Evolutionary conservation across 495 filamentous ascomycete genomes (phyloP), one percentile per base, ranked within the genome.

Genomic region (Aspergillus leporis): DNA sequence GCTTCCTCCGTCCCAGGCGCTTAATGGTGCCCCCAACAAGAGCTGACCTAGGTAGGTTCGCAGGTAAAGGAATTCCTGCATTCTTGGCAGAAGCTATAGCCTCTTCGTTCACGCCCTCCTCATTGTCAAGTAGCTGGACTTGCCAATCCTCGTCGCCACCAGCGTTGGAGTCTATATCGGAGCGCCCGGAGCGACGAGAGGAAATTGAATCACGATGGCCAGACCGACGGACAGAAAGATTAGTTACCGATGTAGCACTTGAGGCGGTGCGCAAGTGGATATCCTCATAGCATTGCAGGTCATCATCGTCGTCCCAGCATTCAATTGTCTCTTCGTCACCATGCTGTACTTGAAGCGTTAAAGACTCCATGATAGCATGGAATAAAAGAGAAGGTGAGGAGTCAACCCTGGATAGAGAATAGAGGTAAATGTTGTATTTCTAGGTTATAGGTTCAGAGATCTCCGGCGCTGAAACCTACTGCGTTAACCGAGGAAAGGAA

Each of bases 11-110:
- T 47, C 92, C 92, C 7, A 98, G 79, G 67, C 92, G 80, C 77
- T 96, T 97, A 69, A 98, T 98, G 12, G 92, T 92, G 49, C 94
- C 94, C 45, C 93, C 94, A 63, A 96, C 81, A 43, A 98, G 80
- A 50, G 94, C 94, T n/a, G 93, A 96, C 22, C 88, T 84, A n/a
- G 94, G 92, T 14, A 98, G 87, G 68, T 93, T 92, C 25, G 82
- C 76, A 18, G 94, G 94, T 61, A 98, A 87, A 28, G 94, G 93
- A 53, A 98, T 97, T 51, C 94, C 94, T 23, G 91, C 93, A 63
- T 86, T 87, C 59, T 87, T 87, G 41, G 92, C 94, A 4, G 91
- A 90, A 18, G 88, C 84, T 64, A 98, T 92, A 43, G 93, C 93
- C 62, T 94, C 88, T 65, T 86, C 71, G 2, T 86, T 93, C 0